These are phyloP conservation scores for Sergeia podlipaevii DNA, from an alignment of 208 protist genomes.

Conservation along the genomic window DNA sequence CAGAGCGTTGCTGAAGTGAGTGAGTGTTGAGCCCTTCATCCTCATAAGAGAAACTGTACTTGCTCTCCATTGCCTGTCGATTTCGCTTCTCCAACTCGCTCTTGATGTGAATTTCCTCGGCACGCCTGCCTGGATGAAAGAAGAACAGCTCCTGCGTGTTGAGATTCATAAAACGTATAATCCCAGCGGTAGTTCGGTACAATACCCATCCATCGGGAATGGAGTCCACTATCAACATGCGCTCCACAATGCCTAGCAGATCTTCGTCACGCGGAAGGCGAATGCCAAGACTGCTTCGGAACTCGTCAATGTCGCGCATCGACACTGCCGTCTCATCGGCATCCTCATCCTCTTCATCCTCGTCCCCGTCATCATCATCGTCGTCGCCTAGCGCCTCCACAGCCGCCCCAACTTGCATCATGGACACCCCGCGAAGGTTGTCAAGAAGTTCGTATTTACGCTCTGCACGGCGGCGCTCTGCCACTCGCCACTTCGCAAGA, in stretches of 20 bases:
- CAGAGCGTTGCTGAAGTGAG: conserved; percentile 1
- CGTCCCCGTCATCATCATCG: conserved; percentile 38
- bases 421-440: conserved; percentile 39
- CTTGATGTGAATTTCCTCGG: conserved; percentile 63
- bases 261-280: conserved; percentile 82
- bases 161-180: conserved; percentile 87
- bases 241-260: conserved; percentile 68
- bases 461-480: conserved; percentile 63
- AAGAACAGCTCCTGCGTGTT: conserved; percentile 89
- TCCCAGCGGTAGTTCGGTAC: conserved; percentile 80
- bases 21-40: conserved; percentile 43
- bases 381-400: conserved; percentile 43
- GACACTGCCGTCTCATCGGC: conserved; percentile 67
- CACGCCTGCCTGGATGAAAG: conserved; percentile 69
- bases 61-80: conserved; percentile 65
- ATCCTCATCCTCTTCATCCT: conserved; percentile 59
- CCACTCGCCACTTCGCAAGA: conserved; percentile 66
- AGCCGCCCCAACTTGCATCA: conserved; percentile 21
- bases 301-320: conserved; percentile 83
- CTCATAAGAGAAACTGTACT: conserved; percentile 65
- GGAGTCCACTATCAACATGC: conserved; percentile 80
- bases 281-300: conserved; percentile 80
- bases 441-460: conserved; percentile 70
- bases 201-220: conserved; percentile 87
- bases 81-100: conserved; percentile 65